Percentiles rank a stretch among this genome's conserved stretches.
Evolutionary conservation across 129 eudicot species (phyloP).

Genomic region (Flaveria robusta): DNA sequence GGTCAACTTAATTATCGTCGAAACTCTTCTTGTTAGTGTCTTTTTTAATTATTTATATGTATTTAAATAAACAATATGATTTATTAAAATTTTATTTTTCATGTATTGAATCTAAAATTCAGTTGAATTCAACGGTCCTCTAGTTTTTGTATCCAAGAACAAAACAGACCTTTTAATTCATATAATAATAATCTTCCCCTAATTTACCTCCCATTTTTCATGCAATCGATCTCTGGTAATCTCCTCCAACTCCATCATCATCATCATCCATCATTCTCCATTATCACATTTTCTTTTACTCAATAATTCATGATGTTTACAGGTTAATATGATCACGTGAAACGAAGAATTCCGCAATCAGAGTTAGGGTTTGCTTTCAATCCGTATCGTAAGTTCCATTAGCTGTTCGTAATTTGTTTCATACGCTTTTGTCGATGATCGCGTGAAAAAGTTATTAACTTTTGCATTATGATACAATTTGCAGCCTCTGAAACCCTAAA

Average conservation of each 20-base stretch:
- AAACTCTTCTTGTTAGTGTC: too few relatives aligned
- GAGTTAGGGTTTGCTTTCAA: slow-evolving; percentile 7
- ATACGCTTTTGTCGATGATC: not conserved
- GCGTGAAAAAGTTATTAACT: not conserved
- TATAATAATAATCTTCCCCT: slow-evolving; percentile 22
- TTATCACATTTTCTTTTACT: slow-evolving; percentile 4
- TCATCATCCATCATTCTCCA: slow-evolving; percentile 31
- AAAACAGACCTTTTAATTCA: slow-evolving; percentile 26
- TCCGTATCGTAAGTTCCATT: slow-evolving; percentile 25
- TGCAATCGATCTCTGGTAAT: slow-evolving; percentile 29
- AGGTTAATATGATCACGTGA: slow-evolving; percentile 11
- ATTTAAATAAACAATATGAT: too few relatives aligned
- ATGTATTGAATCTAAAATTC: slow-evolving; percentile 15
- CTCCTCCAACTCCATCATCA: not conserved
- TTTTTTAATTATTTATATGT: too few relatives aligned
- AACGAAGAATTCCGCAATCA: slow-evolving; percentile 2
- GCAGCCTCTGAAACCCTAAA: slow-evolving; percentile 33
- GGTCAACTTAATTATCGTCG: too few relatives aligned
- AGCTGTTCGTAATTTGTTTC: not conserved
- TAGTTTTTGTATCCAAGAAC: slow-evolving; percentile 26
- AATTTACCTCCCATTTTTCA: slow-evolving; percentile 39
- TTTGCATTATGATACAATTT: not conserved
- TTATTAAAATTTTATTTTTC: too few relatives aligned
- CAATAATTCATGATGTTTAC: not conserved
- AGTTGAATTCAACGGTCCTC: slow-evolving; percentile 51